Base-by-base conservation (phyloP, 2,329 filamentous ascomycete species). In the Aspergillus fructus region DNA sequence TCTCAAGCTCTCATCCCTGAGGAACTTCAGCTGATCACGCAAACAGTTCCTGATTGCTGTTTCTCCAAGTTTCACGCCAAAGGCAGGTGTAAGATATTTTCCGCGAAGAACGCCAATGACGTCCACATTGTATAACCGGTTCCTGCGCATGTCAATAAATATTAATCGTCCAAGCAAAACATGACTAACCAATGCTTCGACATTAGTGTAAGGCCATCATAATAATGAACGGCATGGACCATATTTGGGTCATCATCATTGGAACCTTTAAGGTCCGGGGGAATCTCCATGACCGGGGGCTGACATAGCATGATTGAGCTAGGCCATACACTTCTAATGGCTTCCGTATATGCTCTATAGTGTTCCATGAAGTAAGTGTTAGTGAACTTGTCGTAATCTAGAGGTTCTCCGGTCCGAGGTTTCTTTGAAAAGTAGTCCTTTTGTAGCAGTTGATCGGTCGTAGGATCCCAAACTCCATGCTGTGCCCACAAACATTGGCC, bases 401-500 rank as follows among this genome's bases (percentile, higher is more conserved):
- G 81, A 5, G 77, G 79, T 59, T 89, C 84, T 2, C 90, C 91
- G 1, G 88, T 92, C 15, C 78, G 80, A 0, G 93, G 93, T 60
- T 90, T 86, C 66, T 88, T 90, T 8, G 86, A 82, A 68, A 99
- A 99, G 74, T 97, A 97, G 71, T 96, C 86, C 66, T 93, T 96
- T 64, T 84, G 85, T 56, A 96, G 74, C 5, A 99, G 77, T 0
- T 83, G 85, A 70, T 97, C 92, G 2, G 84, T 89, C 4, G 80
- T 78, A 5, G 89, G 87, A 69, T 99, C 91, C 94, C 94, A 99
- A 5, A 99, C 86, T 1, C 93, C 93, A 72, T 99, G 93, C 69
- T 97, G 93, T 3, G 94, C 93, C 94, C 94, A 99, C 41, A 99
- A 74, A 68, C 94, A 97, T 74, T 96, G 86, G n/a, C 94, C 94